phyloP scores from a whole-genome alignment of 768 basidiomycete genomes.

The Lactarius evosmus region DNA sequence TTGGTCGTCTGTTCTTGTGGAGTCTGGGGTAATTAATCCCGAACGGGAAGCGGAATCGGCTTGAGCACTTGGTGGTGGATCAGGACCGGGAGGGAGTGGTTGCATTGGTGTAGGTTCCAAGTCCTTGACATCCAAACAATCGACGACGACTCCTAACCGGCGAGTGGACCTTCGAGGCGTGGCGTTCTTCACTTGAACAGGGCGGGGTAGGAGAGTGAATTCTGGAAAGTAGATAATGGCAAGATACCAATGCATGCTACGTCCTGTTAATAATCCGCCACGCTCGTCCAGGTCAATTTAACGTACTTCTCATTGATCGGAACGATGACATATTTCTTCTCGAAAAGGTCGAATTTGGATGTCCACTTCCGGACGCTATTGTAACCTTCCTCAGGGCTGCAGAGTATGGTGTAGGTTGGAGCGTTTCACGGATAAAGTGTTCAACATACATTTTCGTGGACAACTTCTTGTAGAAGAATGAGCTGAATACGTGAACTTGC shows the following conservation, averaged over 20 bases:
- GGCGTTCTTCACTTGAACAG: constrained; percentile 22
- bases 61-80: constrained; percentile 7
- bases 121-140: not conserved
- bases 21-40: constrained; percentile 11
- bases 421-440: not conserved
- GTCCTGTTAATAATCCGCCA: not conserved
- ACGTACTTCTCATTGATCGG: constrained; percentile 95
- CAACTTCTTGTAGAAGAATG: constrained; percentile 97
- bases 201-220: constrained; percentile 50
- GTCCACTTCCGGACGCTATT: constrained; percentile 93
- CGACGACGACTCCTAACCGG: constrained; percentile 8
- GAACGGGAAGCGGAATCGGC: not conserved
- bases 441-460: constrained; percentile 57
- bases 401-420: not conserved
- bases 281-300: not conserved
- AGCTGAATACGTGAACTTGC: constrained; percentile 88
- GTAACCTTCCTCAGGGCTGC: constrained; percentile 63
- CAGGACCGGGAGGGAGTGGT: constrained; percentile 8
- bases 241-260: constrained; percentile 94
- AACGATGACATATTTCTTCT: constrained; percentile 88
- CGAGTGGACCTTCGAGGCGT: constrained; percentile 24
- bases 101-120: not conserved
- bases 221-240: constrained; percentile 88
- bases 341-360: constrained; percentile 78
- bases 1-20: constrained; percentile 20